Conservation (phyloP, 2,329 filamentous ascomycete genomes). For the Sclerotinia borealis region DNA sequence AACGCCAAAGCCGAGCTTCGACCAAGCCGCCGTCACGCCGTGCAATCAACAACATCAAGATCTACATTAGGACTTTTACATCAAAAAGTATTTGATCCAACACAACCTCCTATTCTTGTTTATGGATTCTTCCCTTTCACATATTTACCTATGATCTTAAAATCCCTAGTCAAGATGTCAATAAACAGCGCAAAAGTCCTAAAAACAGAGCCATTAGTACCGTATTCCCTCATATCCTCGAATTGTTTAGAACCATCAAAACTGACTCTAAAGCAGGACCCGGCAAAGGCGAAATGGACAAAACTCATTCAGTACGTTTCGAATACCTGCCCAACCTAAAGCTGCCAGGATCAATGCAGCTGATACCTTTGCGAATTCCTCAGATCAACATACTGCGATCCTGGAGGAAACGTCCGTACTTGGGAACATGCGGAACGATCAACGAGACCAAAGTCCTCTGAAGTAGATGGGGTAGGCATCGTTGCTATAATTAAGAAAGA, state of each 20-base stretch:
- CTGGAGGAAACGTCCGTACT: conserved; percentile 49
- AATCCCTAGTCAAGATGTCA: not conserved
- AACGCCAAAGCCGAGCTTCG: no score
- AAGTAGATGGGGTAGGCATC: conserved; percentile 69
- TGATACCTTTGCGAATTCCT: conserved; percentile 4
- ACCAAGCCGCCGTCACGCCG: not conserved
- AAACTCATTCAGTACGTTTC: conserved; percentile 48
- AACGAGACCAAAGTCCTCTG: conserved; percentile 54
- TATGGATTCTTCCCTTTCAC: not conserved
- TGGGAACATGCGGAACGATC: conserved; percentile 72
- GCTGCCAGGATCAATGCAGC: not conserved
- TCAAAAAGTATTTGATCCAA: not conserved
- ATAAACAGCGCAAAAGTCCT: conserved; percentile 1
- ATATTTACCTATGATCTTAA: not conserved
- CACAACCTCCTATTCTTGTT: not conserved
- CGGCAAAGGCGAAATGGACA: conserved; percentile 51
- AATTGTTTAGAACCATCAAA: not conserved
- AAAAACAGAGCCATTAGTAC: conserved; percentile 7
- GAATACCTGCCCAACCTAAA: conserved; percentile 16
- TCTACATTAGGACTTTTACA: conserved; percentile 8
- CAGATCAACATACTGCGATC: conserved; percentile 60
- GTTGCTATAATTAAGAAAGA: conserved; percentile 58
- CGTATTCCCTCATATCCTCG: not conserved
- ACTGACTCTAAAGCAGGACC: conserved; percentile 16
- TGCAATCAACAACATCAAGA: not conserved